Conservation (phyloP, 2,329 filamentous ascomycete species). For the Cladosporium sp. region DNA sequence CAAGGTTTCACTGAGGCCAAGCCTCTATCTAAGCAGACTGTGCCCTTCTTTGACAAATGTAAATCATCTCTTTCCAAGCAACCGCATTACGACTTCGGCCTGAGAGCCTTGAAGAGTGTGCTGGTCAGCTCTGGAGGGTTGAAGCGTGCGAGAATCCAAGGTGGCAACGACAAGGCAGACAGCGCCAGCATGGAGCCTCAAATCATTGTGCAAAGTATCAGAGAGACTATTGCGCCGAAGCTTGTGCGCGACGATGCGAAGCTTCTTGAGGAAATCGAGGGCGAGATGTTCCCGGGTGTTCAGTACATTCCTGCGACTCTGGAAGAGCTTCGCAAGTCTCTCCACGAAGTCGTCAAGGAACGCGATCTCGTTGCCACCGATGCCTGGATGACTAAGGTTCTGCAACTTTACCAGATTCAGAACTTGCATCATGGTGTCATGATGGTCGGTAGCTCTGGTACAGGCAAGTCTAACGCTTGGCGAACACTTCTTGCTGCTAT, state of each 20-base stretch:
- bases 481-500: slow-evolving; percentile 85
- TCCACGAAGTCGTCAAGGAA: slow-evolving; percentile 76
- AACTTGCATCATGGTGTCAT: slow-evolving; percentile 98
- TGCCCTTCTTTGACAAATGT: slow-evolving; percentile 97
- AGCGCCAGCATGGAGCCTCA: slow-evolving; percentile 82
- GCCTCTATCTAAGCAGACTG: slow-evolving; percentile 85
- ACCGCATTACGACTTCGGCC: slow-evolving; percentile 97
- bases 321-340: slow-evolving; percentile 71
- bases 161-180: slow-evolving; percentile 48
- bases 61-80: slow-evolving; percentile 80
- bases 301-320: slow-evolving; percentile 88
- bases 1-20: slow-evolving; percentile 98
- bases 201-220: slow-evolving; percentile 96
- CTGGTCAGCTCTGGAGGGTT: slow-evolving; percentile 95
- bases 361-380: slow-evolving; percentile 87
- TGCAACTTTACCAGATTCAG: slow-evolving; percentile 97
- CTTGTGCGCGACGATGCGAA: slow-evolving; percentile 89
- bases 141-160: slow-evolving; percentile 74
- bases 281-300: slow-evolving; percentile 83
- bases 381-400: slow-evolving; percentile 93
- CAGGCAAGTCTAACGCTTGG: slow-evolving; percentile 95
- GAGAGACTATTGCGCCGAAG: slow-evolving; percentile 97
- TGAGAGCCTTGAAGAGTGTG: slow-evolving; percentile 97
- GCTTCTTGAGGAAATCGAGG: slow-evolving; percentile 79
- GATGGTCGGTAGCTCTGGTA: slow-evolving; percentile 99